Base-by-base conservation (phyloP, 192 early-diverging fungal species). In the Coemansia sp. region DNA sequence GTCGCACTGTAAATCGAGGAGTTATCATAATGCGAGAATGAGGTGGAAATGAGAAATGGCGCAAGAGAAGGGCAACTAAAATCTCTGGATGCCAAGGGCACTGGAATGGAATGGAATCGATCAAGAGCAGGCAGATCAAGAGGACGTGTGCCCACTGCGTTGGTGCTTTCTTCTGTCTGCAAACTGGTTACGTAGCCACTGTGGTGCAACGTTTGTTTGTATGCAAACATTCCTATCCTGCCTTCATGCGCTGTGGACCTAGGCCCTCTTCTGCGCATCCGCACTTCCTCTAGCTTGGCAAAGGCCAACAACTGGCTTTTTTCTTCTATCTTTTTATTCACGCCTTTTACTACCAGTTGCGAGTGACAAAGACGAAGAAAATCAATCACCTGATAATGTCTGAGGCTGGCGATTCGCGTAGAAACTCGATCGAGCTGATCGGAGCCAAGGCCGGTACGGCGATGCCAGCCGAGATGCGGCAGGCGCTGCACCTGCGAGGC, bases 1-100 rank as follows among this genome's bases (percentile, higher is more conserved):
- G 95, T 1, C 83, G 77, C 14, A 93, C 83, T 34, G 67, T 72
- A 63, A 98, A 98, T 11, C 69, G 63, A 6, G 96, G 95, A n/a
- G 94, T 95, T 55, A 97, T 86, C 96, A 98, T n/a, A n/a, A n/a
- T 98, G 32, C 26, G 26, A n/a, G 12, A 27, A 21, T 4, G 21
- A 32, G 15, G 5, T 1, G 6, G 15, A 11, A 29, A 19, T 4
- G 11, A 26, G 3, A 26, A 27, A 27, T 48, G 3, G 21, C 22
- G 4, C 0, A 4, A 48, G 24, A 3, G 8, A 11, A 11, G 1
- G 10, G n/a, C n/a, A n/a, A n/a, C n/a, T n/a, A n/a, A n/a, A n/a
- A n/a, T n/a, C n/a, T n/a, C n/a, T 32, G 29, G 29, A 32, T 4
- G 29, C 7, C 29, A 32, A 32, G 29, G 7, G 29, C 29, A 32